A percentile compares a stretch with the other conserved stretches of the same genome.
Conservation (phyloP, 2,329 filamentous ascomycete species). For the Aspergillus ochraceus region DNA sequence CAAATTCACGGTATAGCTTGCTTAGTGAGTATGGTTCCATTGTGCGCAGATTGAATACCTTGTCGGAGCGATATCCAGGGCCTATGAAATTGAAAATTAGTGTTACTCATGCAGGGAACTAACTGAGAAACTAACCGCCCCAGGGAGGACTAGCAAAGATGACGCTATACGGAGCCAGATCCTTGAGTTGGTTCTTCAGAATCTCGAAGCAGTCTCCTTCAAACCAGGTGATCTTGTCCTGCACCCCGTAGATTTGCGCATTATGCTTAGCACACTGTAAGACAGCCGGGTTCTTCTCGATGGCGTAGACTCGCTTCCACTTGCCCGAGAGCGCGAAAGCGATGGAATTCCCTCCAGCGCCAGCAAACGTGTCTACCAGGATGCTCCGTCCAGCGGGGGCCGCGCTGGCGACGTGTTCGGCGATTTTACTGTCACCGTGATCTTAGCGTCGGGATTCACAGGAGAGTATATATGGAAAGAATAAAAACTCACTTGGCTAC, state of each 20-base stretch:
- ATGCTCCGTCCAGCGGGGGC: constrained; percentile 59
- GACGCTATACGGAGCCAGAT: constrained; percentile 53
- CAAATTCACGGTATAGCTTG: constrained; percentile 64
- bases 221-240: constrained; percentile 78
- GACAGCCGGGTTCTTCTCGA: constrained; percentile 79
- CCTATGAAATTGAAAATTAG: constrained; percentile 42
- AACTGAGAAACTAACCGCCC: constrained; percentile 57
- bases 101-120: neutral
- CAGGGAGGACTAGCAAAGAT: constrained; percentile 74
- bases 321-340: constrained; percentile 81
- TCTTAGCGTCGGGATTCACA: neutral
- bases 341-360: constrained; percentile 90
- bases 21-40: constrained; percentile 85
- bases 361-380: constrained; percentile 86
- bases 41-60: constrained; percentile 76
- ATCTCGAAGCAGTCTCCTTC: constrained; percentile 82
- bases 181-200: constrained; percentile 54
- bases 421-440: constrained; percentile 63
- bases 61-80: constrained; percentile 61
- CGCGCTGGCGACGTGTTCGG: constrained; percentile 64
- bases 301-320: constrained; percentile 82
- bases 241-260: constrained; percentile 78
- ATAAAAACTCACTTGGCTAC: constrained; percentile 68
- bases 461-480: neutral
- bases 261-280: constrained; percentile 92